These are phyloP conservation scores for Aspergillus ostianus DNA, from an alignment of 495 filamentous ascomycete genomes.

Conservation along the genomic window DNA sequence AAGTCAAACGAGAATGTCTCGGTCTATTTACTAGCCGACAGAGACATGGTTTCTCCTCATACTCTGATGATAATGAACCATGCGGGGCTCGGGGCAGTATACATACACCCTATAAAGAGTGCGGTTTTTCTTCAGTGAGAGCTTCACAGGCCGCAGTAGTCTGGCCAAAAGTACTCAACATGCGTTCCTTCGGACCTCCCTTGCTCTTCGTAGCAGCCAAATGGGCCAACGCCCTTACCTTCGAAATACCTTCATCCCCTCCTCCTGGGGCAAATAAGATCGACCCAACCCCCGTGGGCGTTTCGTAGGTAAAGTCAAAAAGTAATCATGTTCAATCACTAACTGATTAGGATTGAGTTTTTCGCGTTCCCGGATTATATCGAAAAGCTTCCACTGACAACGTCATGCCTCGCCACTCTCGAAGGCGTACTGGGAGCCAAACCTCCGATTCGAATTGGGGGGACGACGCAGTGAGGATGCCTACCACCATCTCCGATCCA, in stretches of 20 bases:
- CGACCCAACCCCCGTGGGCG: slow-evolving; percentile 42
- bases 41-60: too few species aligned
- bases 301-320: slow-evolving; percentile 42
- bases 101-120: too few species aligned
- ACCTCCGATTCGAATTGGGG: slow-evolving; percentile 59
- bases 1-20: too few species aligned
- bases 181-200: background rate
- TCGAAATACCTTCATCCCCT: background rate
- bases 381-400: slow-evolving; percentile 51
- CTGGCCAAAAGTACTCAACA: too few species aligned
- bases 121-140: too few species aligned
- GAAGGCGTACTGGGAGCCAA: slow-evolving; percentile 51
- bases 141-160: too few species aligned
- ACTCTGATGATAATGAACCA: too few species aligned
- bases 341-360: slow-evolving; percentile 48
- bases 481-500: too few species aligned
- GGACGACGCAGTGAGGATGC: slow-evolving; percentile 51
- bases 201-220: background rate
- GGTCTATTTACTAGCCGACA: too few species aligned
- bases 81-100: too few species aligned
- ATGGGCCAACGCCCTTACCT: background rate
- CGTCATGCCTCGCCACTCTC: slow-evolving; percentile 54
- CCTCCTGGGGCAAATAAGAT: too few species aligned
- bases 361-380: slow-evolving; percentile 61
- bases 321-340: background rate